Conservation (phyloP, 148 eudicot species). For the Cornus suecica region DNA sequence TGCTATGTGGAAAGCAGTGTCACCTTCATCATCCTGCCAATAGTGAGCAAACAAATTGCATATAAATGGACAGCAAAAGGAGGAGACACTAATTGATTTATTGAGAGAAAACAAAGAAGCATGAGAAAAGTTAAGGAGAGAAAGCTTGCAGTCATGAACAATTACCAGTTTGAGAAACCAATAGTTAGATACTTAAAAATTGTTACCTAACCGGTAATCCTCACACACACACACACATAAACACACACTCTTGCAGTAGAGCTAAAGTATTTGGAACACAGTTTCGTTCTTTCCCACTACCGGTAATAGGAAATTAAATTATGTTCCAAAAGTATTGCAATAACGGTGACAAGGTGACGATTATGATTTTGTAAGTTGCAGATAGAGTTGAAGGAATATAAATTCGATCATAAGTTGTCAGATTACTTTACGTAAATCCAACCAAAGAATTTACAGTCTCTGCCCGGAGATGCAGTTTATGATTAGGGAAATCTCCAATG, state of each 20-base stretch:
- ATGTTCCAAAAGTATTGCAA: too few relatives aligned
- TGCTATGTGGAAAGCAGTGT: conserved; percentile 98
- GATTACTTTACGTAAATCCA: too few relatives aligned
- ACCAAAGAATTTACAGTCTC: too few relatives aligned
- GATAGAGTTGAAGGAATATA: too few relatives aligned
- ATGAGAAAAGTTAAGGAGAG: neutral
- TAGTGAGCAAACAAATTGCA: conserved; percentile 5
- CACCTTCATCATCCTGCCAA: conserved; percentile 95
- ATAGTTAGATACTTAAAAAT: neutral
- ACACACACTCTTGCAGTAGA: neutral
- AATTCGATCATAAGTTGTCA: too few relatives aligned
- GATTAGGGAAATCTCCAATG: too few relatives aligned
- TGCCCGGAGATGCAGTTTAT: too few relatives aligned
- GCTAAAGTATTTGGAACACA: neutral
- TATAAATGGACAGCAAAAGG: neutral
- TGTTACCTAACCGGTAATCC: neutral
- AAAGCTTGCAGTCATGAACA: neutral
- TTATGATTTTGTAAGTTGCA: too few relatives aligned
- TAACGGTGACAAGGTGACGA: too few relatives aligned
- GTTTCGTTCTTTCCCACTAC: too few relatives aligned
- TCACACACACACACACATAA: too few relatives aligned
- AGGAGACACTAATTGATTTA: neutral
- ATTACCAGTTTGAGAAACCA: neutral
- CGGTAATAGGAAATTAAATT: too few relatives aligned
- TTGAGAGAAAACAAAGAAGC: neutral